These are phyloP conservation scores for Fomitopsis palustris DNA, from an alignment of 1,284 basidiomycete species.

Conservation along the genomic window DNA sequence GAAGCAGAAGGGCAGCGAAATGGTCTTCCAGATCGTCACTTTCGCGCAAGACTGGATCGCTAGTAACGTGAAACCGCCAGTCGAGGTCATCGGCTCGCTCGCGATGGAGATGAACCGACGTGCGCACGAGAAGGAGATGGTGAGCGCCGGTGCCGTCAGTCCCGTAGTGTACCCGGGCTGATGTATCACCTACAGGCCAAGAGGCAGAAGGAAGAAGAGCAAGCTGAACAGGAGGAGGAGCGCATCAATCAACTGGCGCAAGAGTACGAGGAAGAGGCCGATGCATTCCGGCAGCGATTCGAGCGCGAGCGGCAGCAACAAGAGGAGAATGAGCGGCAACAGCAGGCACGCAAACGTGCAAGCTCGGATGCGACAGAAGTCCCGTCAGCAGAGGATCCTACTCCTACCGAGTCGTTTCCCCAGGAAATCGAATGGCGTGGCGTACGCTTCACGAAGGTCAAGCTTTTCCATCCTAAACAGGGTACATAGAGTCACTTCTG, in stretches of 20 bases:
- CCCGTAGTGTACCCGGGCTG: not conserved
- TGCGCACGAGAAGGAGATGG: conserved; percentile 61
- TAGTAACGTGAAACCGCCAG: conserved; percentile 49
- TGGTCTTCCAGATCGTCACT: conserved; percentile 72
- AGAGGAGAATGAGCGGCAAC: conserved; percentile 41
- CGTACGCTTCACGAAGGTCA: conserved; percentile 58
- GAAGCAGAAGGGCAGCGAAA: conserved; percentile 59
- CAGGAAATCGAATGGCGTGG: conserved; percentile 54
- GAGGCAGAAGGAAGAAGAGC: conserved; percentile 48
- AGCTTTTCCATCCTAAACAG: conserved; percentile 62
- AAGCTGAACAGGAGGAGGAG: conserved; percentile 43
- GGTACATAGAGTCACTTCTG: conserved; percentile 37
- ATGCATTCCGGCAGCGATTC: conserved; percentile 51
- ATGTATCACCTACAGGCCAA: conserved; percentile 21
- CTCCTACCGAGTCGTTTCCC: conserved; percentile 58
- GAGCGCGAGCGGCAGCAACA: conserved; percentile 43
- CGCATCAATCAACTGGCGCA: conserved; percentile 44
- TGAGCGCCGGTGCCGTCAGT: conserved; percentile 22
- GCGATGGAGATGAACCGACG: conserved; percentile 72
- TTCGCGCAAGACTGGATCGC: conserved; percentile 70
- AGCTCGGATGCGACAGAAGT: conserved; percentile 67
- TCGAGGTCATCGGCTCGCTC: conserved; percentile 62
- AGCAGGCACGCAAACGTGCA: conserved; percentile 51
- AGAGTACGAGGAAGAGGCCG: conserved; percentile 56
- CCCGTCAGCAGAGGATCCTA: conserved; percentile 40